Evolutionary conservation across 176 grass and related monocot genomes (phyloP), one percentile per base, ranked within the genome.

Genomic region (Elaeis guineensis): DNA sequence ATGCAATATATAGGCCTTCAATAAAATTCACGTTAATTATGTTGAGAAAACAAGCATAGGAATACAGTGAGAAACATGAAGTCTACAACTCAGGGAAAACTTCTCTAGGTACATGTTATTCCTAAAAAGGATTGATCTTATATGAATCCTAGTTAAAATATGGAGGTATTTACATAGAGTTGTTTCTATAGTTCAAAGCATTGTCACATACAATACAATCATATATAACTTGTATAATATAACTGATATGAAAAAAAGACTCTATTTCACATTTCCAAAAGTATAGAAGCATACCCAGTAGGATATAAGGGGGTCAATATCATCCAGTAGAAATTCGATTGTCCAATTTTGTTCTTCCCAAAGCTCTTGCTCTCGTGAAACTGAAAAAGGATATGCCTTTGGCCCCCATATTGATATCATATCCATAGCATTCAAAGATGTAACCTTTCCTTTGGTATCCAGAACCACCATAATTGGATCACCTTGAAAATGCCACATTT

Each of bases 341-440:
- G 55, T 28, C 68, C 68, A 71, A 5, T 17, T 71, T 71, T 71
- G 16, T 71, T 71, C 68, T 71, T 60, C 57, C 68, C 68, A 71
- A 3, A 71, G 55, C 17, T 71, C 56, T 22, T 44, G 59, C 51
- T 71, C 68, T 51, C 24, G 44, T 30, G 68, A 59, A 59, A 25
- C 19, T 29, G 68, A 59, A 25, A 71, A 71, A 17, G 68, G 68
- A 23, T 71, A 71, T 20, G 55, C 68, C 23, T 59, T 59, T 20
- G 56, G 16, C 17, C 68, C 68, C 68, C 68, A 71, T 28, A 71
- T 71, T 50, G 68, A 44, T 19, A 71, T 49, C 7, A 51, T 51
- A 29, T 71, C 57, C 12, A 59, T 50, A 28, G 68, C 55, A 71
- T 71, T 21, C 51, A 59, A 8, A 14, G 68, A 71, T n/a, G 17